Evolutionary conservation across 2,329 filamentous ascomycete species (phyloP).

Genomic region (Pyrenochaeta sp.): DNA sequence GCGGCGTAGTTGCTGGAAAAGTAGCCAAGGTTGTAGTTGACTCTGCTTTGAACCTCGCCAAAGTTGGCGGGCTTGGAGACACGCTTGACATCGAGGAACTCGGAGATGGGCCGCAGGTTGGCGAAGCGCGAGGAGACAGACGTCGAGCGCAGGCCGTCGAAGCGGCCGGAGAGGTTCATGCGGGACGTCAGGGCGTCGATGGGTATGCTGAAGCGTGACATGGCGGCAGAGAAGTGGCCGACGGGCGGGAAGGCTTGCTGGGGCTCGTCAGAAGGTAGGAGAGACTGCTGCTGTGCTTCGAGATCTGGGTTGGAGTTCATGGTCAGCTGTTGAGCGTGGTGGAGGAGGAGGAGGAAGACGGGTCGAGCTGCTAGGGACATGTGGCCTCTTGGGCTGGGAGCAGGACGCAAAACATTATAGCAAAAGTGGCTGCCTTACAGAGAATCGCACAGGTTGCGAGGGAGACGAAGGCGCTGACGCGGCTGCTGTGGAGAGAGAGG

Average conservation of each 20-base stretch:
- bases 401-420: conserved; percentile 12
- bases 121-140: conserved; percentile 84
- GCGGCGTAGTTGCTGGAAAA: conserved; percentile 99
- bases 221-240: conserved; percentile 51
- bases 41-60: conserved; percentile 83
- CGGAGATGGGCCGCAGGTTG: conserved; percentile 87
- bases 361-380: conserved; percentile 27
- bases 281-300: conserved; percentile 38
- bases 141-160: conserved; percentile 81
- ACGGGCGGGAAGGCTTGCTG: conserved; percentile 9
- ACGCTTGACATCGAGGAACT: conserved; percentile 97
- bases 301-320: conserved; percentile 38
- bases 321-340: conserved; percentile 29
- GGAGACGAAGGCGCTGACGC: conserved; percentile 31
- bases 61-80: conserved; percentile 95
- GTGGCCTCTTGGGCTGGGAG: conserved; percentile 34
- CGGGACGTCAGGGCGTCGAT: conserved; percentile 90
- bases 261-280: conserved; percentile 28
- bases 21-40: conserved; percentile 97
- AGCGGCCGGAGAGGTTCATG: conserved; percentile 84
- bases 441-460: conserved; percentile 16
- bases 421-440: conserved; percentile 41
- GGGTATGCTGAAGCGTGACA: conserved; percentile 92
- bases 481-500: too few species aligned
- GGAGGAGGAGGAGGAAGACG: conserved; percentile 8